These are phyloP conservation scores for Argentina anserina DNA, from an alignment of 306 rosid species.

Conservation along the genomic window DNA sequence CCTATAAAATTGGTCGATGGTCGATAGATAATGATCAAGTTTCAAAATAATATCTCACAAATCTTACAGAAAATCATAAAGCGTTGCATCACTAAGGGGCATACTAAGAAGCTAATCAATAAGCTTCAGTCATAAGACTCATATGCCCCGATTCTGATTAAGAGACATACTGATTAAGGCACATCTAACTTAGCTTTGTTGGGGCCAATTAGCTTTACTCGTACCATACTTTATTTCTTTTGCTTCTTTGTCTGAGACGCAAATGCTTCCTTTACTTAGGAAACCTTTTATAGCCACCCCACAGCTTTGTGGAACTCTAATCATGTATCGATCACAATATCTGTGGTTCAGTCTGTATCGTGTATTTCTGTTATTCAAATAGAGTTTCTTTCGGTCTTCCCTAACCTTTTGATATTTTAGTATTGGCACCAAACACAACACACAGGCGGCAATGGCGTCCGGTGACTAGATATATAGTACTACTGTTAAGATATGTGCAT, in stretches of 20 bases:
- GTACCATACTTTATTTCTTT: constrained; percentile 29
- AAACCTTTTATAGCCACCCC: constrained; percentile 55
- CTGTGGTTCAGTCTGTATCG: background rate
- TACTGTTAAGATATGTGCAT: too few relatives aligned
- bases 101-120: constrained; percentile 22
- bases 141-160: constrained; percentile 6
- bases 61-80: background rate
- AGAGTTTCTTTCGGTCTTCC: background rate
- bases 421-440: background rate
- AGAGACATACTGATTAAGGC: constrained; percentile 41
- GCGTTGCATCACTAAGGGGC: constrained; percentile 35
- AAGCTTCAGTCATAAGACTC: constrained; percentile 38
- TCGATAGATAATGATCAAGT: background rate
- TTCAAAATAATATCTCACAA: background rate
- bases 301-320: constrained; percentile 54
- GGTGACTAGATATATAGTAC: background rate
- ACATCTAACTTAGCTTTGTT: constrained; percentile 37
- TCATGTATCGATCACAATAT: constrained; percentile 45
- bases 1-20: background rate
- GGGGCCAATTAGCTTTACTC: constrained; percentile 33
- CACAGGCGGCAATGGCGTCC: background rate
- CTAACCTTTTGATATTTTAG: background rate
- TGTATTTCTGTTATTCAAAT: background rate
- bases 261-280: constrained; percentile 41
- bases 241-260: constrained; percentile 40